Conservation (phyloP, 495 filamentous ascomycete genomes). For the Paragyromitra xinjiangensis region DNA sequence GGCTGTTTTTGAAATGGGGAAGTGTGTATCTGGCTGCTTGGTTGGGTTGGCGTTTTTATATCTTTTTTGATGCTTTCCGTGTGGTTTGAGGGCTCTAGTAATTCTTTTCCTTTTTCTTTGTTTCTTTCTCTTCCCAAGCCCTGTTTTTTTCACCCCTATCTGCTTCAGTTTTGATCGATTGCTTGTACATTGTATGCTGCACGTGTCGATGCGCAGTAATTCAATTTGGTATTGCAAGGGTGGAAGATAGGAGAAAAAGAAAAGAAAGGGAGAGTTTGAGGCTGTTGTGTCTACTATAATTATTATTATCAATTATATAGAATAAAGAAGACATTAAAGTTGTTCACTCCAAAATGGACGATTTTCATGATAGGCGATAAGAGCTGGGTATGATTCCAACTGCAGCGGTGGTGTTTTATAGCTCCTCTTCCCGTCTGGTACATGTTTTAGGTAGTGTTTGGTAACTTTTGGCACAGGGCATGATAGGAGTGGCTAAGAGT, state of each 20-base stretch:
- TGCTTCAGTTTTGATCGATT: constrained; percentile 12
- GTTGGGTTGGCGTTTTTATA: constrained; percentile 50
- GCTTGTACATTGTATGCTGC: constrained; percentile 41
- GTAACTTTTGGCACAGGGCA: neutral
- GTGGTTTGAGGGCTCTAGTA: constrained; percentile 17
- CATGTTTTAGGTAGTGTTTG: neutral
- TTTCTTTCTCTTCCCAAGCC: constrained; percentile 11
- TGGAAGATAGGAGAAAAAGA: neutral
- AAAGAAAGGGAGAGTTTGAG: constrained; percentile 6
- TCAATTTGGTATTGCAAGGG: neutral
- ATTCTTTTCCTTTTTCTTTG: constrained; percentile 26
- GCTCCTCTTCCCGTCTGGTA: neutral
- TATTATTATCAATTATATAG: constrained; percentile 27
- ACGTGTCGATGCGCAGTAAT: constrained; percentile 10
- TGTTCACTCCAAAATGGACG: neutral
- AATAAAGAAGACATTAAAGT: constrained; percentile 24
- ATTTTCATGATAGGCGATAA: neutral
- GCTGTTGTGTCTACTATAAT: neutral
- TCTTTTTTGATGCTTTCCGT: constrained; percentile 33
- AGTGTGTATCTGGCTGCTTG: constrained; percentile 25
- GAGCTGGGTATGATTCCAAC: neutral
- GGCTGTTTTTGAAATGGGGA: constrained; percentile 21
- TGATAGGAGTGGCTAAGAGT: neutral
- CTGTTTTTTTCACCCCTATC: neutral
- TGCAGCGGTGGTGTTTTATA: neutral